Evolutionary conservation across 1,284 basidiomycete genomes (phyloP).

Genomic region (Inonotus hispidus): DNA sequence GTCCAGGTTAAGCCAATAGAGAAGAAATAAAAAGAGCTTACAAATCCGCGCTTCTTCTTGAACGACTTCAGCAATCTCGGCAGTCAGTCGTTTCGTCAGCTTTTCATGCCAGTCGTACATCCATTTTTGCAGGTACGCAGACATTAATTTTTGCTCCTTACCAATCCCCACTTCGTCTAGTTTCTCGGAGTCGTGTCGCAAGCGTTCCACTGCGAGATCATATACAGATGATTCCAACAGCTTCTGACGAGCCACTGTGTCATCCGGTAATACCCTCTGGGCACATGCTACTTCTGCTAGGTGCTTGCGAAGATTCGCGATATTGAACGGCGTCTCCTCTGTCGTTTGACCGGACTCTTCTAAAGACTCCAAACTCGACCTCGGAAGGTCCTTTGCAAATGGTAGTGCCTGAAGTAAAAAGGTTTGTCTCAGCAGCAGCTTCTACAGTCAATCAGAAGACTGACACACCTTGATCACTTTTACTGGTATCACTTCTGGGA

Average conservation of each 20-base stretch:
- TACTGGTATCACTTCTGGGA: slow-evolving; percentile 26
- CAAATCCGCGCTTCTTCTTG: slow-evolving; percentile 32
- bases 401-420: not conserved
- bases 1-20: not conserved
- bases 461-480: slow-evolving; percentile 13
- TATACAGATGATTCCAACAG: slow-evolving; percentile 82
- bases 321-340: slow-evolving; percentile 64
- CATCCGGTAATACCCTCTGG: slow-evolving; percentile 57
- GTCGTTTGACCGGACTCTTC: slow-evolving; percentile 23
- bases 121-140: slow-evolving; percentile 64
- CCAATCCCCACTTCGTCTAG: slow-evolving; percentile 53
- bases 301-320: slow-evolving; percentile 61
- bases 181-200: slow-evolving; percentile 59
- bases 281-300: slow-evolving; percentile 59
- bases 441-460: not conserved
- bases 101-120: slow-evolving; percentile 87
- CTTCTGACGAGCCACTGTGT: slow-evolving; percentile 72
- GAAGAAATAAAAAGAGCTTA: slow-evolving; percentile 14
- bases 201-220: slow-evolving; percentile 72
- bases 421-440: not conserved
- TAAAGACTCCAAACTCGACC: slow-evolving; percentile 20
- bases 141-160: slow-evolving; percentile 43
- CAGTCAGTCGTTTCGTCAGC: slow-evolving; percentile 49
- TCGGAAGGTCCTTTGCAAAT: not conserved
- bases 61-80: slow-evolving; percentile 51